Evolutionary conservation across 306 rosid species (phyloP).

Genomic region (Castanea crenata): DNA sequence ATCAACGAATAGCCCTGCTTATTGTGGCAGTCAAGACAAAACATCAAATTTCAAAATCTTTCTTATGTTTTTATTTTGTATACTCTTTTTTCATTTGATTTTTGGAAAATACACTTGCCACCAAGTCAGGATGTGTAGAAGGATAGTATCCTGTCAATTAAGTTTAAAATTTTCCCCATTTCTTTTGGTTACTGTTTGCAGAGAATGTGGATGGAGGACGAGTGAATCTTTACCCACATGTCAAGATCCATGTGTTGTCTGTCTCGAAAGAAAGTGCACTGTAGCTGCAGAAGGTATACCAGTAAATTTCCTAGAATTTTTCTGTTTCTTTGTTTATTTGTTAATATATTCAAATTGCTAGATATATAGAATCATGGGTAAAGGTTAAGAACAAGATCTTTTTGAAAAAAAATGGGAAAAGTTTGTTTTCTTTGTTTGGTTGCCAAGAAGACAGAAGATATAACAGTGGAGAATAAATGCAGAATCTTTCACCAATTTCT

Average conservation of each 20-base stretch:
- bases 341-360: background rate
- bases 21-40: background rate
- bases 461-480: slow-evolving; percentile 2
- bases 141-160: slow-evolving; percentile 9
- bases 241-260: slow-evolving; percentile 88
- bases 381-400: background rate
- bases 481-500: slow-evolving; percentile 7
- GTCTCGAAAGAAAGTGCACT: slow-evolving; percentile 86
- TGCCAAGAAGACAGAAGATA: background rate
- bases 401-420: too few species aligned
- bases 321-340: background rate
- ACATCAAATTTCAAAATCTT: background rate
- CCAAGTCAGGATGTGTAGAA: slow-evolving; percentile 7
- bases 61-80: background rate
- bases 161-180: background rate
- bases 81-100: background rate
- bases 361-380: slow-evolving; percentile 1
- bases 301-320: background rate
- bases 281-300: slow-evolving; percentile 88
- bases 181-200: slow-evolving; percentile 34
- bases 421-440: background rate
- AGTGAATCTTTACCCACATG: slow-evolving; percentile 57
- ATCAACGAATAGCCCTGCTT: background rate
- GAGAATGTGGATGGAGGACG: slow-evolving; percentile 89
- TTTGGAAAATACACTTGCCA: background rate